These are phyloP conservation scores for Geranomyces michiganensis DNA, from an alignment of 192 early-diverging fungal species.

Conservation along the genomic window DNA sequence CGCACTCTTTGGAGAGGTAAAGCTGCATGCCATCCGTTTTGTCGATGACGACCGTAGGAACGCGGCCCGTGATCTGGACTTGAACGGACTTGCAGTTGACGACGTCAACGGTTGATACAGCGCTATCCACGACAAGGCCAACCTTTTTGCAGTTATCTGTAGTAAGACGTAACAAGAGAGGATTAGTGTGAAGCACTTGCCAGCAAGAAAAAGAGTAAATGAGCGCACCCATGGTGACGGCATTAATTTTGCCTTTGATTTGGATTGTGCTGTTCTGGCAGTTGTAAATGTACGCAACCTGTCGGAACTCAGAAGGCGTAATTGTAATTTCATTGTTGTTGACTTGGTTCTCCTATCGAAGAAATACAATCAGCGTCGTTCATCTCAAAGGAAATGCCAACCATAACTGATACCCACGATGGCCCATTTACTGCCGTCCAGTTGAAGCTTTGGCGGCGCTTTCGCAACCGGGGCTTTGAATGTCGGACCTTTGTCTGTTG, in stretches of 20 bases:
- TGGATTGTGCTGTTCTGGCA: conserved; percentile 89
- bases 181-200: background rate
- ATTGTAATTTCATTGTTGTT: conserved; percentile 73
- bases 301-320: conserved; percentile 79
- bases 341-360: conserved; percentile 76
- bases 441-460: conserved; percentile 74
- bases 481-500: background rate
- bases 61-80: conserved; percentile 80
- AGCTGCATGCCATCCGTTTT: conserved; percentile 92
- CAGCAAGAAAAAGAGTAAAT: background rate
- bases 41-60: conserved; percentile 86
- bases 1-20: conserved; percentile 78
- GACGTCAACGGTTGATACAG: conserved; percentile 84
- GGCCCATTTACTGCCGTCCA: conserved; percentile 93
- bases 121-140: conserved; percentile 79
- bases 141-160: conserved; percentile 87
- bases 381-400: background rate
- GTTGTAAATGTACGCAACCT: conserved; percentile 93
- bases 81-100: conserved; percentile 90
- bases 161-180: background rate
- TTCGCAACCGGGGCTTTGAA: conserved; percentile 39
- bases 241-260: conserved; percentile 90
- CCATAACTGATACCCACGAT: conserved; percentile 50
- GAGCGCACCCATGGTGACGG: conserved; percentile 76
- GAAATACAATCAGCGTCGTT: conserved; percentile 8